Evolutionary conservation across 1,284 basidiomycete genomes (phyloP), one percentile per base, ranked within the genome.

Genomic region (Rhodotorula sp.): DNA sequence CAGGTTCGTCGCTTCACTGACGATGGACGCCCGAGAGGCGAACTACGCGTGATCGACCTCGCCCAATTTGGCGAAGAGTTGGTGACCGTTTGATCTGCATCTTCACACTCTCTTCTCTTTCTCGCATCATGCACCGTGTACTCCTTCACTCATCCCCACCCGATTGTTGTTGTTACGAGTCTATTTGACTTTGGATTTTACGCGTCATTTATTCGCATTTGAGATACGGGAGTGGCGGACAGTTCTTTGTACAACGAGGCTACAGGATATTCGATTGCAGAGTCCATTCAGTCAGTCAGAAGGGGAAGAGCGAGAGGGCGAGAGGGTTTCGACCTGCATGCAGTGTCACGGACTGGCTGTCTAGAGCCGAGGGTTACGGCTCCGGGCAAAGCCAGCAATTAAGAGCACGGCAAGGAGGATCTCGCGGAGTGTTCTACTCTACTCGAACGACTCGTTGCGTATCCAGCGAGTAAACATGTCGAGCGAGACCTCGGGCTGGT

Each of bases 401-500:
- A n/a, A n/a, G n/a, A n/a, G n/a, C n/a, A n/a, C n/a, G n/a, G n/a
- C n/a, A n/a, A n/a, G n/a, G n/a, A n/a, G n/a, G n/a, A n/a, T n/a
- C 26, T 26, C 26, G 53, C 15, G 22, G 14, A 29, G 51, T 14
- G n/a, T 6, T 5, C 17, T 26, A 6, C 37, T 24, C 51, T 49
- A 60, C 64, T 69, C 62, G 44, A 67, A 65, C n/a, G 54, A 46
- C 72, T 71, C 49, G 65, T 74, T 62, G 30, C 48, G 18, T 45
- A 87, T 80, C 86, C 86, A 87, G 65, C 82, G 78, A 54, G 82
- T 81, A 76, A 87, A 82, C 82, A 87, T 82, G 70, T 84, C 84
- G 78, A 85, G 81, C 63, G 91, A 87, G 56, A 86, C 90, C 80
- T 95, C 90, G 77, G 85, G 87, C 7, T 91, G 91, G 20, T 73